Evolutionary conservation across 768 basidiomycete genomes (phyloP).

Genomic region (Termitomyces sp.): DNA sequence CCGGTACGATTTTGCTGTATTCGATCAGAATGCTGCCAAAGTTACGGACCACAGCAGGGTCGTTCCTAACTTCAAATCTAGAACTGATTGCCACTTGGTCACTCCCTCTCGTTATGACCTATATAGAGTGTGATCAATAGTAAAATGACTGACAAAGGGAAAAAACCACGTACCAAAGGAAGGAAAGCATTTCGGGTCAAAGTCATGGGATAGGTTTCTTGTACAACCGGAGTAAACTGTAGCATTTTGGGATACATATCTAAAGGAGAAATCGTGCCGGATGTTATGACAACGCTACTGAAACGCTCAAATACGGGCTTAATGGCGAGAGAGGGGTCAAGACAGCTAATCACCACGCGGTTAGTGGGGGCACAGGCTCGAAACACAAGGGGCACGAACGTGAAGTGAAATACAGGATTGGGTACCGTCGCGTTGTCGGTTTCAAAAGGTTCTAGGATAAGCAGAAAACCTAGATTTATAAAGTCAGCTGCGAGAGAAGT

Average conservation of each 20-base stretch:
- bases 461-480: conserved; percentile 68
- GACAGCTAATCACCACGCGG: conserved; percentile 54
- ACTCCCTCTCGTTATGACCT: conserved; percentile 97
- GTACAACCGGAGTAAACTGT: conserved; percentile 93
- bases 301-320: conserved; percentile 98
- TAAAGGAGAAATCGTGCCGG: conserved; percentile 95
- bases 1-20: conserved; percentile 96
- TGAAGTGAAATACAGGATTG: conserved; percentile 97
- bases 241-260: conserved; percentile 99
- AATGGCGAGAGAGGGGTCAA: conserved; percentile 96
- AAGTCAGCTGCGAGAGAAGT: not conserved
- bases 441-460: conserved; percentile 97
- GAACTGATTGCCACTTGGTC: conserved; percentile 99
- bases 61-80: conserved; percentile 97
- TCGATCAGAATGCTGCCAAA: conserved; percentile 98
- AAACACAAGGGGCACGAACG: conserved; percentile 40
- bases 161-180: conserved; percentile 61
- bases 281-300: conserved; percentile 97
- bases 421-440: conserved; percentile 98
- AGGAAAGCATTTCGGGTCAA: conserved; percentile 94
- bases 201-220: conserved; percentile 98
- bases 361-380: conserved; percentile 1
- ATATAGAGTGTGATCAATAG: conserved; percentile 21
- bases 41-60: conserved; percentile 97
- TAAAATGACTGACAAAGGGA: not conserved